phyloP scores from a whole-genome alignment of 73 alveolate species.

The Uronychia setigera region DNA sequence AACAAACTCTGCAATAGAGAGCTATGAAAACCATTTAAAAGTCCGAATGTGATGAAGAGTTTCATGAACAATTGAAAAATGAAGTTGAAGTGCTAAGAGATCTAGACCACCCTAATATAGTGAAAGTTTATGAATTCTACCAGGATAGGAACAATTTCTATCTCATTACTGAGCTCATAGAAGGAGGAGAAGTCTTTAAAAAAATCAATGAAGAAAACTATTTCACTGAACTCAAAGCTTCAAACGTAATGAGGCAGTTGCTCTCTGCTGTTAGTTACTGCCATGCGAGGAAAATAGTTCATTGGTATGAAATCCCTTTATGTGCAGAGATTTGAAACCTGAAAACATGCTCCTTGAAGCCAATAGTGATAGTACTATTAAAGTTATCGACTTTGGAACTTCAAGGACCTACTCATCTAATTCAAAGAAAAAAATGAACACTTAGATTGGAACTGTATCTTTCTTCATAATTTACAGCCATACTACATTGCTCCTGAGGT shows the following conservation, averaged over 20 bases:
- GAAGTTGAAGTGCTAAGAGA: conserved; percentile 77
- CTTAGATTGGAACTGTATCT: neutral
- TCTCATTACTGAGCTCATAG: conserved; percentile 71
- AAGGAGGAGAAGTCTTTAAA: conserved; percentile 82
- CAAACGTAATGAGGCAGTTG: conserved; percentile 61
- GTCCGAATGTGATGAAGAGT: conserved; percentile 13
- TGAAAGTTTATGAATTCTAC: conserved; percentile 70
- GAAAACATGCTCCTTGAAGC: conserved; percentile 64
- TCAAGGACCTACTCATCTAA: conserved; percentile 2
- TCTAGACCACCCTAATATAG: conserved; percentile 85
- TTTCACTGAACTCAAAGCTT: conserved; percentile 65
- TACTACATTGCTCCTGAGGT: conserved; percentile 82
- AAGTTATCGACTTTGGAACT: conserved; percentile 75
- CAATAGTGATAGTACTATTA: conserved; percentile 44
- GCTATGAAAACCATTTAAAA: conserved; percentile 77
- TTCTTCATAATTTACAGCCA: conserved; percentile 11
- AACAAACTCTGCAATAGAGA: conserved; percentile 52
- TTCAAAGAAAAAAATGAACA: neutral
- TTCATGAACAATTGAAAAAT: conserved; percentile 25
- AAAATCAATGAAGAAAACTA: conserved; percentile 45
- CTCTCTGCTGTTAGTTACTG: conserved; percentile 63
- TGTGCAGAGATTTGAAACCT: conserved; percentile 64
- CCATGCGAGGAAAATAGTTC: conserved; percentile 61
- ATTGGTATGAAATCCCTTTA: neutral
- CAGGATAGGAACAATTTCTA: conserved; percentile 72